These are phyloP conservation scores for Avena eriantha DNA, from an alignment of 176 grass and related monocot species.

Conservation along the genomic window DNA sequence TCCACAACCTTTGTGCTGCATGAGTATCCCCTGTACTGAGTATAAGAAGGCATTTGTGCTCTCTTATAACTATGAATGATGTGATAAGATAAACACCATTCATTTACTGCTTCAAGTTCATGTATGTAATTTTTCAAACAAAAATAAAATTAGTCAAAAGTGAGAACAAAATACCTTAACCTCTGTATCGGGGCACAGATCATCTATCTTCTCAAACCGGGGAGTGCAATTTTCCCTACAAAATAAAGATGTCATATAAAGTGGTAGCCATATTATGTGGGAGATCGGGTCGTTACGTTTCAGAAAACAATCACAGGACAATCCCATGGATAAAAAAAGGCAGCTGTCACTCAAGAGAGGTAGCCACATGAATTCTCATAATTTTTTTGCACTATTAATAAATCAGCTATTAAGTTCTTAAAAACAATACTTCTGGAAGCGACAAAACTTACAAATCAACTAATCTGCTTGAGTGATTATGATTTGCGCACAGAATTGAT, in stretches of 20 bases:
- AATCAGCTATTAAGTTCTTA: background rate
- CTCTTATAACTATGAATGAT: background rate
- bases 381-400: slow-evolving; percentile 29
- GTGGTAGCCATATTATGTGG: background rate
- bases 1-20: too few species aligned
- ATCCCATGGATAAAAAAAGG: background rate
- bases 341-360: background rate
- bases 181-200: slow-evolving; percentile 65
- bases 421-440: background rate
- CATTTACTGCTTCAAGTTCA: background rate
- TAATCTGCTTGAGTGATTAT: slow-evolving; percentile 30
- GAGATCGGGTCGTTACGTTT: background rate
- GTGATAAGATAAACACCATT: background rate
- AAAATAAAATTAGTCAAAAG: background rate
- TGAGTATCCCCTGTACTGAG: background rate
- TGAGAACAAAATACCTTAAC: slow-evolving; percentile 65
- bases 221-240: slow-evolving; percentile 50
- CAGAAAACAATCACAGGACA: background rate
- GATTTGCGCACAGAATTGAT: slow-evolving; percentile 49
- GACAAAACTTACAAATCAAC: slow-evolving; percentile 68
- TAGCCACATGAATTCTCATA: background rate
- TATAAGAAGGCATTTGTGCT: background rate
- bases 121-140: background rate
- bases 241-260: slow-evolving; percentile 34
- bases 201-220: slow-evolving; percentile 62